phyloP scores from a whole-genome alignment of 2,329 filamentous ascomycete genomes.

The Colletotrichum musicola region DNA sequence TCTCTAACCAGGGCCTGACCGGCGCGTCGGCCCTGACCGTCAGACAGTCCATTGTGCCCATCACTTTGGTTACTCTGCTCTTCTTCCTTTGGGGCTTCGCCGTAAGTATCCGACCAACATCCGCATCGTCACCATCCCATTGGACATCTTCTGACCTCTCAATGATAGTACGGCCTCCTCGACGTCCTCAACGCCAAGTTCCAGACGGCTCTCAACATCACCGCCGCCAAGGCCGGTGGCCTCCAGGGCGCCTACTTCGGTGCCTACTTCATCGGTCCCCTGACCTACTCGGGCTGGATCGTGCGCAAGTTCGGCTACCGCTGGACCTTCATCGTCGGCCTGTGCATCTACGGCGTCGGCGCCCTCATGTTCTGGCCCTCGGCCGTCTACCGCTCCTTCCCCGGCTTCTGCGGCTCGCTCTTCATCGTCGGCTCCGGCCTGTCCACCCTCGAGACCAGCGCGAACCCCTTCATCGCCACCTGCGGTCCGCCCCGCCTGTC shows the following conservation, averaged over 20 bases:
- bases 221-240: constrained; percentile 58
- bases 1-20: constrained; percentile 42
- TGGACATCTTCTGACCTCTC: neutral
- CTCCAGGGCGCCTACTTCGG: constrained; percentile 66
- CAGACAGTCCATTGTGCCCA: constrained; percentile 74
- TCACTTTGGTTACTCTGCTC: constrained; percentile 67
- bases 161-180: constrained; percentile 38
- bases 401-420: constrained; percentile 70
- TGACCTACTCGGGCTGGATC: constrained; percentile 61
- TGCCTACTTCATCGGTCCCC: constrained; percentile 53
- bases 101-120: constrained; percentile 13
- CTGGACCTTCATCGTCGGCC: constrained; percentile 75
- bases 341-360: constrained; percentile 68
- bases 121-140: neutral
- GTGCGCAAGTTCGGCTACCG: constrained; percentile 75
- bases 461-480: constrained; percentile 65
- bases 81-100: constrained; percentile 67
- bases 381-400: constrained; percentile 66
- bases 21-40: constrained; percentile 64
- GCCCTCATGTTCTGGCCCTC: constrained; percentile 71
- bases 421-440: constrained; percentile 57
- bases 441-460: constrained; percentile 69
- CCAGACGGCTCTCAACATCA: constrained; percentile 59
- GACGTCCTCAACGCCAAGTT: constrained; percentile 64
- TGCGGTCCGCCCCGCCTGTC: constrained; percentile 71